Conservation (phyloP, 257 asterid genomes). For the Capsicum pubescens region DNA sequence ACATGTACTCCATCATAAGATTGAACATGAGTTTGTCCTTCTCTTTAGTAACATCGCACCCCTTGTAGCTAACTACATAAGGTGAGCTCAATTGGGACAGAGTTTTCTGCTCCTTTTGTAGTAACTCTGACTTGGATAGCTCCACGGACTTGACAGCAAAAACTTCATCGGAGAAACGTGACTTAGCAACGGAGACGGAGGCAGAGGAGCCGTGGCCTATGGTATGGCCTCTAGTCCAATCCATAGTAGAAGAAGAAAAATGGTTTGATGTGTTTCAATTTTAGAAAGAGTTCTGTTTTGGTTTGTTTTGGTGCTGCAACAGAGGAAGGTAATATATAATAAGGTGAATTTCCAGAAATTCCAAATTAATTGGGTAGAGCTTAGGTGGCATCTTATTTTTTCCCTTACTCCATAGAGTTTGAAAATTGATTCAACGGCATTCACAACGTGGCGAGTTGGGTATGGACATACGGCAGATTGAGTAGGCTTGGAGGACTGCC, state of each 20-base stretch:
- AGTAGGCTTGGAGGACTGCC: conserved; percentile 35
- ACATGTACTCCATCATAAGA: conserved; percentile 58
- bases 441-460: conserved; percentile 57
- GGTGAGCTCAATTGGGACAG: conserved; percentile 48
- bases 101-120: conserved; percentile 58
- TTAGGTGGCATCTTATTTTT: conserved; percentile 35
- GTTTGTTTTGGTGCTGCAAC: conserved; percentile 20
- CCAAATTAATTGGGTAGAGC: conserved; percentile 36
- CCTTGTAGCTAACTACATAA: conserved; percentile 57
- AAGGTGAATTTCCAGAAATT: conserved; percentile 33
- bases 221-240: conserved; percentile 71
- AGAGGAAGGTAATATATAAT: background rate
- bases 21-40: conserved; percentile 46
- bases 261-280: background rate
- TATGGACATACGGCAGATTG: conserved; percentile 38
- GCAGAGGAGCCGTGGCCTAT: conserved; percentile 83
- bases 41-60: conserved; percentile 55
- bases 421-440: conserved; percentile 55
- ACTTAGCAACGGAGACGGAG: conserved; percentile 59
- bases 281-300: conserved; percentile 6
- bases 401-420: background rate
- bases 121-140: conserved; percentile 42
- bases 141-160: conserved; percentile 76
- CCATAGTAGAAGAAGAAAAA: conserved; percentile 43
- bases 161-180: conserved; percentile 37